Evolutionary conservation across 208 protist genomes (phyloP), one percentile per base, ranked within the genome.

Genomic region (Trypanosoma brucei): DNA sequence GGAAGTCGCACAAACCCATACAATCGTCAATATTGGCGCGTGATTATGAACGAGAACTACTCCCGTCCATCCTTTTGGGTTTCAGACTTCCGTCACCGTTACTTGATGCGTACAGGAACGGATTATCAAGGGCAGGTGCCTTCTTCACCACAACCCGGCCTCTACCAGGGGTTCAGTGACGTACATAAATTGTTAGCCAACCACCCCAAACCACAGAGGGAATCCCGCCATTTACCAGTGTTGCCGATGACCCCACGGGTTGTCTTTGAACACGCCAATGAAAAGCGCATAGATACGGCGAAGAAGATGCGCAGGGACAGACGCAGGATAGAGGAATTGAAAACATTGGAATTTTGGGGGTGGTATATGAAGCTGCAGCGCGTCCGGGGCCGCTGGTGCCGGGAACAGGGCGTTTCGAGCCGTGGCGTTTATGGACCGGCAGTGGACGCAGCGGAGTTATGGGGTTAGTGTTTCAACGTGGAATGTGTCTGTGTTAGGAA

Each of bases 281-380:
- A 96, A 55, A 93, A 93, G 72, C 65, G 72, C 22, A 92, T 93
- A 44, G 83, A 93, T 52, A 88, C 86, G 62, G 54, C 63, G 8
- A 91, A 91, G 66, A 84, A 89, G 70, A 84, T 92, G 72, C 82
- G 77, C 44, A 67, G 66, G 22, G 91, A 96, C 59, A 71, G 86
- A 13, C 72, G 86, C 13, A 76, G 79, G 22, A 72, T 93, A 0
- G 77, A 91, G 70, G 52, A 92, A 59, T 64, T 94, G 36, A 85
- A 88, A 54, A 80, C 76, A 39, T 63, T 80, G 56, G 88, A 96
- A 65, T 96, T 94, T 65, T 94, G 88, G 86, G 83, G 81, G 5
- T 96, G 88, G 86, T 96, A 94, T 74, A 94, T 83, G 76, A 94
- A 93, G 55, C 78, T 96, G 44, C 91, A 96, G 71, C 91, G 91